phyloP scores from a whole-genome alignment of 805 yeast genomes.

The Ogataea angusta region DNA sequence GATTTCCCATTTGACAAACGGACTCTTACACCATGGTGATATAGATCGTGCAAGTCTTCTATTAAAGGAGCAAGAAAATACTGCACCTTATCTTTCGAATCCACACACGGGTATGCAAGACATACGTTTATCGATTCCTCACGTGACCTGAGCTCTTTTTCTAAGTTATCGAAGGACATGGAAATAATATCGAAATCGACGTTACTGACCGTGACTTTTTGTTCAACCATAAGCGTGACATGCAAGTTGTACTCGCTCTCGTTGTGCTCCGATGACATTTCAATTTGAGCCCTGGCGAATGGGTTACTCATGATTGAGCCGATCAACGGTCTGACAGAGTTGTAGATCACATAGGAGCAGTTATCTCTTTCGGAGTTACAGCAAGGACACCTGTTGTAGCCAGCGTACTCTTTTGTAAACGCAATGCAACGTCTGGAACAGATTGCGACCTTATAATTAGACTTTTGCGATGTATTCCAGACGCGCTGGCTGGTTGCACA shows the following conservation, averaged over 20 bases:
- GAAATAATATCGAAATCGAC: conserved; percentile 8
- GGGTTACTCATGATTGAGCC: conserved; percentile 15
- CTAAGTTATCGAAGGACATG: conserved; percentile 11
- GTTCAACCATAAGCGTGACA: conserved; percentile 11
- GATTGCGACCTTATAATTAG: conserved; percentile 7
- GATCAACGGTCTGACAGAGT: conserved; percentile 13
- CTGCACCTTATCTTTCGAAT: conserved; percentile 8
- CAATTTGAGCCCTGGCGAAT: conserved; percentile 11
- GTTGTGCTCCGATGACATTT: conserved; percentile 2
- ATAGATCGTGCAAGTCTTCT: conserved; percentile 12
- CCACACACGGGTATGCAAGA: conserved; percentile 8
- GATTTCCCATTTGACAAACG: background rate
- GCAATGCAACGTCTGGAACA: conserved; percentile 16
- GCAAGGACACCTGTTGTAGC: conserved; percentile 6
- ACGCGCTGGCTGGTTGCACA: conserved; percentile 8
- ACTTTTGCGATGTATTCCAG: conserved; percentile 10
- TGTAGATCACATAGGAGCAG: conserved; percentile 8
- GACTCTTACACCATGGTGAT: conserved; percentile 10
- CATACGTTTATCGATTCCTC: conserved; percentile 17
- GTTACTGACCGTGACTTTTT: conserved; percentile 1
- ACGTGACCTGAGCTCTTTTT: conserved; percentile 2
- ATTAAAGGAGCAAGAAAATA: conserved; percentile 17
- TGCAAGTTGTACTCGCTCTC: conserved; percentile 2
- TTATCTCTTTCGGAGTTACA: conserved; percentile 10
- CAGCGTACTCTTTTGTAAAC: conserved; percentile 10